These are phyloP conservation scores for Butyriboletus loyo DNA, from an alignment of 768 basidiomycete species.

Conservation along the genomic window DNA sequence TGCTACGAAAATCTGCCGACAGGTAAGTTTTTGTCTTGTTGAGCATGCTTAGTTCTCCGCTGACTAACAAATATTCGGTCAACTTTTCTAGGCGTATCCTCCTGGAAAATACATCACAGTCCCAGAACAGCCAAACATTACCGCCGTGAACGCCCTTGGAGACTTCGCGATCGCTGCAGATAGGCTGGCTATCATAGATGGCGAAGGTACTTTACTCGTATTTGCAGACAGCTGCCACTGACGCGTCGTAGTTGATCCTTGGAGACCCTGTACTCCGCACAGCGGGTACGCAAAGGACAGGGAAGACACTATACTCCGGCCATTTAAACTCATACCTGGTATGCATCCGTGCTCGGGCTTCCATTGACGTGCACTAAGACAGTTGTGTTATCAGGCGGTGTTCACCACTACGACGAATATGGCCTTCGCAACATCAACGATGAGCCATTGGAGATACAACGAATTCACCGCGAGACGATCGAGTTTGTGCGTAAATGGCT, in stretches of 20 bases:
- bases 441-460: slow-evolving; percentile 76
- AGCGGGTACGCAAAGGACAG: slow-evolving; percentile 68
- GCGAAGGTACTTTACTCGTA: slow-evolving; percentile 52
- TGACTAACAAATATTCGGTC: neutral
- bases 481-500: slow-evolving; percentile 78
- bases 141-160: slow-evolving; percentile 79
- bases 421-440: slow-evolving; percentile 56
- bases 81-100: slow-evolving; percentile 56
- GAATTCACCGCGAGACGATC: slow-evolving; percentile 80
- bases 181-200: slow-evolving; percentile 84
- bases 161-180: slow-evolving; percentile 80
- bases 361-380: neutral
- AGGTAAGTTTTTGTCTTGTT: slow-evolving; percentile 36
- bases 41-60: neutral
- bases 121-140: slow-evolving; percentile 73
- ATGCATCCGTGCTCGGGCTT: slow-evolving; percentile 23
- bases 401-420: slow-evolving; percentile 73
- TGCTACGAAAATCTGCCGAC: slow-evolving; percentile 62
- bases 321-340: slow-evolving; percentile 89
- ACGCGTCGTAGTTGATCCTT: slow-evolving; percentile 70
- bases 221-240: neutral
- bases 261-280: slow-evolving; percentile 85
- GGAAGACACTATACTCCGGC: slow-evolving; percentile 66
- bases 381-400: slow-evolving; percentile 45
- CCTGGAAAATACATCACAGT: slow-evolving; percentile 74